Percentiles rank a stretch among this genome's conserved stretches.
These are phyloP conservation scores for Plasmodiophora brassicae DNA, from an alignment of 208 protist genomes.

Conservation along the genomic window DNA sequence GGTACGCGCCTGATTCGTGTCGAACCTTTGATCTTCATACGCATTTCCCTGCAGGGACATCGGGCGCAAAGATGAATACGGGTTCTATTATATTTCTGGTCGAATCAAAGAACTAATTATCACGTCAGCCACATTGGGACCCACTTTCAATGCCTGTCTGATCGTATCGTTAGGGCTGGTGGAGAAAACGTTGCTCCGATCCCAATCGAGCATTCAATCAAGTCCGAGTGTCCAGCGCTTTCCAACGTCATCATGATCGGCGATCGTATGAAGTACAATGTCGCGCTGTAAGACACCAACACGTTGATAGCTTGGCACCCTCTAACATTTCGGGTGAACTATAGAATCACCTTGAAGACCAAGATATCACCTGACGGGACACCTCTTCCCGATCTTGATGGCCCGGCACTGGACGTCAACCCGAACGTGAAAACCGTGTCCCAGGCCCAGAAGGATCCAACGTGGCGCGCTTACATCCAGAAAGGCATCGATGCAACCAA, in stretches of 20 bases:
- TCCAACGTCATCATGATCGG: conserved; percentile 24
- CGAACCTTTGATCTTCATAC: neutral
- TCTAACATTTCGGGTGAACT: neutral
- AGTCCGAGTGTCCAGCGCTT: conserved; percentile 28
- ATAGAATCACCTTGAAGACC: neutral
- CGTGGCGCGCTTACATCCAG: too few relatives aligned
- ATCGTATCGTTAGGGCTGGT: conserved; percentile 45
- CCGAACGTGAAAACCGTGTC: neutral
- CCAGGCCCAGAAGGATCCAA: too few relatives aligned
- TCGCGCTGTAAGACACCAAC: neutral
- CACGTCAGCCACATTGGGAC: neutral
- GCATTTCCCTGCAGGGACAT: conserved; percentile 40
- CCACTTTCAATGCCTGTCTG: neutral
- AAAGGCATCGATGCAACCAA: too few relatives aligned
- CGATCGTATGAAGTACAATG: neutral
- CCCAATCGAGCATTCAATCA: conserved; percentile 44
- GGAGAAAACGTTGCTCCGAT: conserved; percentile 58
- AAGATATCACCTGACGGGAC: neutral
- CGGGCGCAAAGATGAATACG: conserved; percentile 47
- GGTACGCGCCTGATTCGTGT: neutral
- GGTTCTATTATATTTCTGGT: conserved; percentile 48
- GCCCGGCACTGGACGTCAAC: neutral
- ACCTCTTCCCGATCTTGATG: neutral
- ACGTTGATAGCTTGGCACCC: neutral
- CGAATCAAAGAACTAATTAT: conserved; percentile 56